Conservation (phyloP, 2,329 filamentous ascomycete genomes). For the Colletotrichum sp. region DNA sequence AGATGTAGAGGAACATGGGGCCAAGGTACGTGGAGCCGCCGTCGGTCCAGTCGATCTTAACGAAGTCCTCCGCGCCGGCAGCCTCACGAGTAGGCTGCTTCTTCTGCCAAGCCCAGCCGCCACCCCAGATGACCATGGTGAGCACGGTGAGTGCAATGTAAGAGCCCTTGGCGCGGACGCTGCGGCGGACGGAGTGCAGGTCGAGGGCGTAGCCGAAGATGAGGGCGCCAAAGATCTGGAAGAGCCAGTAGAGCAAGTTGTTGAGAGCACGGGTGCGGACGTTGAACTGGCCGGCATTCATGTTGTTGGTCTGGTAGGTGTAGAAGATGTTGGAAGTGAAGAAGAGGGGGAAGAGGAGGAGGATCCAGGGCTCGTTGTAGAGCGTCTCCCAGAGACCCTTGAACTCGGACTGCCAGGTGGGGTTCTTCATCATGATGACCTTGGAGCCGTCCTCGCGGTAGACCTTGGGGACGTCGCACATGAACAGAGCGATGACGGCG, state of each 20-base stretch:
- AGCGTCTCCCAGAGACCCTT: conserved; percentile 78
- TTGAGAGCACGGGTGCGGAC: conserved; percentile 79
- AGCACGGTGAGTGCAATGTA: conserved; percentile 67
- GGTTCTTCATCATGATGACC: conserved; percentile 90
- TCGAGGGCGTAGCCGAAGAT: conserved; percentile 78
- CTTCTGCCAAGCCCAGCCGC: conserved; percentile 79
- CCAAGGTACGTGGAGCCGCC: conserved; percentile 66
- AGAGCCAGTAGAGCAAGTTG: conserved; percentile 77
- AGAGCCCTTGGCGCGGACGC: conserved; percentile 68
- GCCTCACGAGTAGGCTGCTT: conserved; percentile 57
- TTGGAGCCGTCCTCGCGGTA: conserved; percentile 78
- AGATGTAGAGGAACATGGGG: conserved; percentile 88
- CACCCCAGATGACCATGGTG: conserved; percentile 83
- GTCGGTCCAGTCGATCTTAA: conserved; percentile 66
- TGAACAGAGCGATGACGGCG: conserved; percentile 69
- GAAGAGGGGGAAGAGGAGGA: conserved; percentile 84
- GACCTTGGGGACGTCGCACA: conserved; percentile 75
- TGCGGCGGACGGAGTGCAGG: conserved; percentile 61
- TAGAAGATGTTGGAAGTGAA: conserved; percentile 85
- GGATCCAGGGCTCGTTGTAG: conserved; percentile 71
- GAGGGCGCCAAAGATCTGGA: conserved; percentile 79
- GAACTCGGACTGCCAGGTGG: conserved; percentile 82
- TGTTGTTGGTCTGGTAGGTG: conserved; percentile 73
- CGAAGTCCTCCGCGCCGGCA: conserved; percentile 28
- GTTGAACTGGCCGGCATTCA: conserved; percentile 75